These are phyloP conservation scores for Hymenoscyphus albidus DNA, from an alignment of 2,329 filamentous ascomycete genomes.

Conservation along the genomic window DNA sequence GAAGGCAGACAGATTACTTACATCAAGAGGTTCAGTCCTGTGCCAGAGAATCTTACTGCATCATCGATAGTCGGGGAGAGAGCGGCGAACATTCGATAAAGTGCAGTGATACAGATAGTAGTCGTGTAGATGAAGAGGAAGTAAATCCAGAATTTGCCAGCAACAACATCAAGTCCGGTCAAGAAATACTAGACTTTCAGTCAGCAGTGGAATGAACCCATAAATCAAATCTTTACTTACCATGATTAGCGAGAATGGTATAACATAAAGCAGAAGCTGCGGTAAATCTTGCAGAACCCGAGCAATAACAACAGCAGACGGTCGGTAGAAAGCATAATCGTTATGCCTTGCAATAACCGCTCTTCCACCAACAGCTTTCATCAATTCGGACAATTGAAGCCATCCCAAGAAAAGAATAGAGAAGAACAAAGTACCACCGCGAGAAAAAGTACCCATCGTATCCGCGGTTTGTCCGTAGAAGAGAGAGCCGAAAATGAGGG, in stretches of 20 bases:
- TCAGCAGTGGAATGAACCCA: constrained; percentile 29
- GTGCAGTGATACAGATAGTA: constrained; percentile 58
- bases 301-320: constrained; percentile 61
- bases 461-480: constrained; percentile 65
- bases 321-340: constrained; percentile 67
- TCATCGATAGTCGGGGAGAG: constrained; percentile 63
- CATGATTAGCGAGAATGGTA: constrained; percentile 57
- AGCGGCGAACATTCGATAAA: constrained; percentile 66
- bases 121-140: constrained; percentile 61
- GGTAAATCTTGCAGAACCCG: constrained; percentile 62
- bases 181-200: constrained; percentile 80
- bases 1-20: constrained; percentile 50
- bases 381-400: constrained; percentile 74
- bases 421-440: constrained; percentile 63
- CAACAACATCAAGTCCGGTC: constrained; percentile 53
- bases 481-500: constrained; percentile 71
- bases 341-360: constrained; percentile 65
- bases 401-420: constrained; percentile 63
- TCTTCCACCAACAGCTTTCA: constrained; percentile 69
- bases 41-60: constrained; percentile 60
- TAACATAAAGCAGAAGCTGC: constrained; percentile 52
- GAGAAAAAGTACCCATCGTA: constrained; percentile 58
- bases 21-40: constrained; percentile 57
- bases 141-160: constrained; percentile 63
- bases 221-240: constrained; percentile 6